Evolutionary conservation across 164 flowering plant species (phyloP).

Genomic region (Magnolia officinalis): DNA sequence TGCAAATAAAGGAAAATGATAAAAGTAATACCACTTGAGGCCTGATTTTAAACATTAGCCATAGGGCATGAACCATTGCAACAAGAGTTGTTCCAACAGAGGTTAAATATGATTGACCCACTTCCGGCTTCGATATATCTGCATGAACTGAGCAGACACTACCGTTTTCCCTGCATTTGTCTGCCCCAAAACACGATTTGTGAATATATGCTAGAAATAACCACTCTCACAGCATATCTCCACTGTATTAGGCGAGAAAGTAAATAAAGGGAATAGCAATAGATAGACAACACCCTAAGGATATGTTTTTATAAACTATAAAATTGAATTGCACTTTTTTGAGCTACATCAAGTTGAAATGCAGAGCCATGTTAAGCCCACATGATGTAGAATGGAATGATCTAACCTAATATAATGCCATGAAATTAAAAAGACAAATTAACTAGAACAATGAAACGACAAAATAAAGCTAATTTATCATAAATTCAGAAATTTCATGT

Average conservation of each 20-base stretch:
- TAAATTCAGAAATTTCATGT: too few relatives aligned
- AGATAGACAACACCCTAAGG: neutral
- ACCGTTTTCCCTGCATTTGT: slow-evolving; percentile 19
- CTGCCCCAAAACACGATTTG: slow-evolving; percentile 25
- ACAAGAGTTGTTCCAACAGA: slow-evolving; percentile 81
- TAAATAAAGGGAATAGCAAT: neutral
- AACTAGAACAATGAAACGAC: too few relatives aligned
- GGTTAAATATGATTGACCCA: slow-evolving; percentile 90
- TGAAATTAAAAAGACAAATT: too few relatives aligned
- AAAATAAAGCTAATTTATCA: too few relatives aligned
- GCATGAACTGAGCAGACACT: slow-evolving; percentile 50
- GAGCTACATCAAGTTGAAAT: too few relatives aligned
- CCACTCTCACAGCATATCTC: neutral
- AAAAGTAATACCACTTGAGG: slow-evolving; percentile 78
- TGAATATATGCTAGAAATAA: neutral
- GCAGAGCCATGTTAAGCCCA: too few relatives aligned
- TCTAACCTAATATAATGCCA: too few relatives aligned
- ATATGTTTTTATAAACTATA: neutral
- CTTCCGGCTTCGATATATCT: slow-evolving; percentile 93
- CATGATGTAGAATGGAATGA: too few relatives aligned
- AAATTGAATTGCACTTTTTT: too few relatives aligned
- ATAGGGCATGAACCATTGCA: slow-evolving; percentile 75
- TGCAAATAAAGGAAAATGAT: neutral
- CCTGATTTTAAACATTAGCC: slow-evolving; percentile 68
- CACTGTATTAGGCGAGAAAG: slow-evolving; percentile 1